These are phyloP conservation scores for Cladobotryum mycophilum DNA, from an alignment of 2,329 filamentous ascomycete genomes.

Conservation along the genomic window DNA sequence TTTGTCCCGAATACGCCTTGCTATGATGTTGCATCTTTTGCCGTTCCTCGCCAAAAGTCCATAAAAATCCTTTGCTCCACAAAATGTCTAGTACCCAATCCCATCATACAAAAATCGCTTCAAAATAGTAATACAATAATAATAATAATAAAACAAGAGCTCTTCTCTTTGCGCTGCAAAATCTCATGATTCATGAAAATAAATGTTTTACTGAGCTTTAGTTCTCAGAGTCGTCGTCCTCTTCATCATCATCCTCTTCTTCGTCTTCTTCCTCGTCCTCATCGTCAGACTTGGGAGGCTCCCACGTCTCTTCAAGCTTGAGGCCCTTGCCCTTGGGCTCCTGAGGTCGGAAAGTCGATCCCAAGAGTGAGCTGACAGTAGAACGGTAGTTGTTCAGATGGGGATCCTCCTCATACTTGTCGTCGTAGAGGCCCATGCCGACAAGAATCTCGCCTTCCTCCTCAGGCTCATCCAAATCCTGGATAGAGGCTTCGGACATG, in stretches of 20 bases:
- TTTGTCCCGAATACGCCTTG: no score
- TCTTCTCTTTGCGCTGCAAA: background rate
- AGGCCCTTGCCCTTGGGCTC: conserved; percentile 62
- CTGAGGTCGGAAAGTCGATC: conserved; percentile 37
- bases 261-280: conserved; percentile 47
- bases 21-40: no score
- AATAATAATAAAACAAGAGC: no score
- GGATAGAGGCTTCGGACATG: conserved; percentile 43
- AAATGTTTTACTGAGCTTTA: background rate
- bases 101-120: no score
- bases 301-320: conserved; percentile 77
- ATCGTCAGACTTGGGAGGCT: conserved; percentile 58
- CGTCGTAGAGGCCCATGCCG: conserved; percentile 79
- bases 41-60: no score
- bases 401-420: conserved; percentile 44
- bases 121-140: no score
- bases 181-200: background rate
- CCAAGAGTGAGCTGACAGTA: conserved; percentile 49
- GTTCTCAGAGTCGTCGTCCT: conserved; percentile 32
- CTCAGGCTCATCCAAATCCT: conserved; percentile 44
- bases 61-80: no score
- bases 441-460: conserved; percentile 67
- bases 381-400: conserved; percentile 49
- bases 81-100: no score
- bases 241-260: conserved; percentile 30